Base-by-base conservation (phyloP, 2,329 filamentous ascomycete species). In the Rutstroemia sp. region DNA sequence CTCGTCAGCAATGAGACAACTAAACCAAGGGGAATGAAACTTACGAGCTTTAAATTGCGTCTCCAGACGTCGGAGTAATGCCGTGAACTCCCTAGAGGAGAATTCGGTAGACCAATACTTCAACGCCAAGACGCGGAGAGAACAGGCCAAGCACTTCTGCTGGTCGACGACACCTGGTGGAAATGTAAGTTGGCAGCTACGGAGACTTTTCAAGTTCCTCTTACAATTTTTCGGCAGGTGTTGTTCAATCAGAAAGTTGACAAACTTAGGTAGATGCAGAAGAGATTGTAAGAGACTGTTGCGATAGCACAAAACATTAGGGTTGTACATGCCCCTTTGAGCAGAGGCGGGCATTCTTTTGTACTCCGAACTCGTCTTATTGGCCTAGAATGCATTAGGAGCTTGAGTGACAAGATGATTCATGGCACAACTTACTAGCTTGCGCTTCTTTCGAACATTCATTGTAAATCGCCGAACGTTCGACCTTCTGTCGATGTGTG, bases 201-300 rank as follows among this genome's bases (percentile, higher is more conserved):
- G 19, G 17, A 47, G 17, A n/a, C 2, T 16, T 9, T 19, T 8
- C 21, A 50, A 23, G 27, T 57, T 46, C 7, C 42, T 37, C 16
- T 62, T 49, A 52, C 68, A 69, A 37, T 60, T 19, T 14, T 64
- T 57, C 17, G 58, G 63, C 7, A 52, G 50, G 47, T 67, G 65
- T 25, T 61, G 56, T 8, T 63, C 51, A n/a, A 60, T 49, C 2
- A 71, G 54, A 60, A 65, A 72, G 27, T 67, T 65, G 21, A 68
- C 63, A 41, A 72, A 60, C 16, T 64, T 64, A 1, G 69, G 69
- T 4, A 63, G 48, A 56, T 72, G 70, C 5, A 71, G 47, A 8
- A 72, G 58, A 2, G 66, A 65, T 58, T 72, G 70, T 7, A 71
- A 44, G 1, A 70, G 56, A 41, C 64, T 64, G 49, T 67, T 64